Evolutionary conservation across 306 rosid species (phyloP), one percentile per base, ranked within the genome.

Genomic region (Cajanus cajan): DNA sequence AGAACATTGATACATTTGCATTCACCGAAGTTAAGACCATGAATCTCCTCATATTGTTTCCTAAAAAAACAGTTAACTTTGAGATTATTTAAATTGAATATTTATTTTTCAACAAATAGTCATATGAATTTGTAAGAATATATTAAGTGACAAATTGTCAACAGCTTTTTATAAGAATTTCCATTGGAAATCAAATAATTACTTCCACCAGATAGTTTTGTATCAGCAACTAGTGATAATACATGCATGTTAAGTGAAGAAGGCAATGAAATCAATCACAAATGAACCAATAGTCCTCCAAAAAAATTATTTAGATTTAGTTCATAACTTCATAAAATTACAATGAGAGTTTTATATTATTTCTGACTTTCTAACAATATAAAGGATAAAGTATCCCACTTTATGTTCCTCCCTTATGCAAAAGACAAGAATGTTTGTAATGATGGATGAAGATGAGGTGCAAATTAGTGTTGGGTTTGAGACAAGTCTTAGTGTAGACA

Each of bases 351-450:
- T 34, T 34, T 4, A 2, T 4, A 1, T 1, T 34, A 4, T 34
- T 40, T 7, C 11, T 40, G 12, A 40, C 12, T 28, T 28, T 28
- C 31, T 28, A 3, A 28, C 1, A 40, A 40, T 40, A 7, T 7
- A 40, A 40, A 7, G 2, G 44, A 79, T 85, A 88, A 24, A 83
- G 88, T 68, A 82, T 80, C 71, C 79, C 73, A 0, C 73, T 80
- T 80, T 19, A 7, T 22, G n/a, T 44, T 74, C 62, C 72, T 79
- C 80, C 16, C 22, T 64, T 3, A 40, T 40, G 69, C 65, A 50
- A 66, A 57, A 34, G 78, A 44, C 16, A 44, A 44, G 2, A 15
- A 9, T 41, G 10, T 11, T 41, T 41, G 4, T 41, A 8, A 43
- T 11, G 57, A 10, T 79, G 59, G 4, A 82, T 0, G 89, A 90